Evolutionary conservation across 176 grass and related monocot species (phyloP), one percentile per base, ranked within the genome.

Genomic region (Phoenix roebelenii): DNA sequence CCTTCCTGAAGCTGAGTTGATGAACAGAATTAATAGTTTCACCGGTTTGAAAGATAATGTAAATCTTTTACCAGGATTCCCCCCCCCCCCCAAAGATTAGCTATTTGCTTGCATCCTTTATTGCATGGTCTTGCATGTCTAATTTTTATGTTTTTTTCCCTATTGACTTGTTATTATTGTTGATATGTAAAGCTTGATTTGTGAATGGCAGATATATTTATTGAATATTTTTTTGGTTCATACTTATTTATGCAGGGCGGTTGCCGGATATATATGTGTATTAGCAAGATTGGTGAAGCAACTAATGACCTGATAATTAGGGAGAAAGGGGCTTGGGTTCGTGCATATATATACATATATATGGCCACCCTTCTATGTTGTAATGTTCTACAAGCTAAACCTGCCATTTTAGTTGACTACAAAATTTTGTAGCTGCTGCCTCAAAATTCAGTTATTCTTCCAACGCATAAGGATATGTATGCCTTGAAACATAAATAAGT

Each of bases 221-320:
- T 44, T 44, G 35, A 44, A 2, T 44, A 2, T 19, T 53, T 53
- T 20, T 28, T 18, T 22, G 2, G 4, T 22, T 17, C 16, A 20
- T 30, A 20, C 20, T 20, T 20, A 55, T 15, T 50, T 58, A 35
- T 74, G 39, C 32, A 89, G 87, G 84, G 92, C 60, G 76, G 84
- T 52, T 58, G 70, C 68, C 80, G 49, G 55, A 85, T 85, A 16
- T 50, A 60, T 39, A 84, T 92, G 25, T 76, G 76, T 49, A 80
- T 98, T 83, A 78, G 18, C 62, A 88, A 63, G 57, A 85, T 92
- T 5, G 64, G 88, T 74, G 87, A 89, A 74, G 78, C 80, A 54
- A 89, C 76, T 32, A 85, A 92, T 71, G 87, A 55, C 77, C 72
- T 92, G 69, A 83, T 98, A 80, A 83, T 98, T 72, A 98, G 93